A percentile compares a stretch with the other conserved stretches of the same genome.
Evolutionary conservation across 108 stramenopile species (phyloP).

Genomic region (Pseudonitzschia pungens): DNA sequence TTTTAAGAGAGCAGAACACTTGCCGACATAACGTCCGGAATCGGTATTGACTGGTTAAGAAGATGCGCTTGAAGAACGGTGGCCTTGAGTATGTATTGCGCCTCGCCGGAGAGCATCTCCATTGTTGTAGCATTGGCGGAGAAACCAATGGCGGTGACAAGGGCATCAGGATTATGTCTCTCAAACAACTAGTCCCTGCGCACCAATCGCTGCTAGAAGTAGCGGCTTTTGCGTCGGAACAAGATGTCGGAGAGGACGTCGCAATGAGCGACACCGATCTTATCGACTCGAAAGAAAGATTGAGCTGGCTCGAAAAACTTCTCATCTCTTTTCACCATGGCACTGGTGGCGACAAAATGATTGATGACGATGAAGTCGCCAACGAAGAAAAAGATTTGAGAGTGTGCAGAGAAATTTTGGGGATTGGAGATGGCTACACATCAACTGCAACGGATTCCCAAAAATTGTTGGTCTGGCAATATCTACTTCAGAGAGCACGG

Average conservation of each 20-base stretch:
- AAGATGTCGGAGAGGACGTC: not conserved
- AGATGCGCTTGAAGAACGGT: not conserved
- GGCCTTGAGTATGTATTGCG: not conserved
- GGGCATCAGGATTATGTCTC: not conserved
- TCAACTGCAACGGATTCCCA: not conserved
- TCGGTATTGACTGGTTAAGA: not conserved
- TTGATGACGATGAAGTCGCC: not conserved
- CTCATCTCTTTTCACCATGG: not conserved
- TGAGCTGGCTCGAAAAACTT: not conserved
- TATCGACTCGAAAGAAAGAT: not conserved
- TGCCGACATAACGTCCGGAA: not conserved
- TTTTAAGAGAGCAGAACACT: no score
- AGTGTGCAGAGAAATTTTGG: not conserved
- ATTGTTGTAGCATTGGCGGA: not conserved
- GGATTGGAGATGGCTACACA: no score
- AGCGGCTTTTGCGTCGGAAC: not conserved
- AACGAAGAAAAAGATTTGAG: not conserved
- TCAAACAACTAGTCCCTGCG: not conserved
- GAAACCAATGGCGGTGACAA: not conserved
- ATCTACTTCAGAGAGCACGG: not conserved
- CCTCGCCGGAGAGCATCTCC: not conserved
- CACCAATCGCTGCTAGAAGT: not conserved
- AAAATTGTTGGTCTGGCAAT: conserved; percentile 15
- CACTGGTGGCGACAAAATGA: not conserved
- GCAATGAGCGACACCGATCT: not conserved